A percentile compares a stretch with the other conserved stretches of the same genome.
These are phyloP conservation scores for Ceratobasidium sp. DNA, from an alignment of 1,284 basidiomycete genomes.

Conservation along the genomic window DNA sequence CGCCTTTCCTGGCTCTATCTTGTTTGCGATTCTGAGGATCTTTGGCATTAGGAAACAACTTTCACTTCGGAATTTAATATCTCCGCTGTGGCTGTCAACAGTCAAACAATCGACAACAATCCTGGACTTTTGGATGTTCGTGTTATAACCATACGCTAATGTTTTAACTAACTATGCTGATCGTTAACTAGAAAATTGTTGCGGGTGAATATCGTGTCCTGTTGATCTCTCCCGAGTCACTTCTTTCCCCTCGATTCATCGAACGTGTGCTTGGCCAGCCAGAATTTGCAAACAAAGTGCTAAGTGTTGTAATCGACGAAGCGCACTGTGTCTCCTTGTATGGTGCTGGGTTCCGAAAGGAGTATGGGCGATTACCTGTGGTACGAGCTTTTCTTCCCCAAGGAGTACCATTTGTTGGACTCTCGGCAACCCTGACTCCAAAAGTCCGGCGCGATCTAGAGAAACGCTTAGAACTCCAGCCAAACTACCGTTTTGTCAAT, in stretches of 20 bases:
- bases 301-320: slow-evolving; percentile 30
- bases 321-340: slow-evolving; percentile 7
- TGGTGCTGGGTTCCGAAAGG: slow-evolving; percentile 19
- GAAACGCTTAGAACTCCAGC: neutral
- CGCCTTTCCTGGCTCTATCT: neutral
- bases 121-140: neutral
- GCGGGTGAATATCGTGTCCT: slow-evolving; percentile 13
- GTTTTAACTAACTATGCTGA: neutral
- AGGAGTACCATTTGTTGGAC: slow-evolving; percentile 12
- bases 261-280: slow-evolving; percentile 3
- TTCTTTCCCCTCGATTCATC: slow-evolving; percentile 21
- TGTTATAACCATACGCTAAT: neutral
- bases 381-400: slow-evolving; percentile 11
- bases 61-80: slow-evolving; percentile 14
- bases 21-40: too few species aligned
- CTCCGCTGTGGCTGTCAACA: slow-evolving; percentile 26
- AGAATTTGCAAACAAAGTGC: slow-evolving; percentile 1
- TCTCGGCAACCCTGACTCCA: slow-evolving; percentile 22
- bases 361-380: slow-evolving; percentile 3
- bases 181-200: neutral
- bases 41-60: neutral
- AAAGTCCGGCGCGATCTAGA: neutral
- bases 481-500: neutral
- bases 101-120: neutral
- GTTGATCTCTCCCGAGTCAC: slow-evolving; percentile 16